Percentiles rank a stretch among this genome's conserved stretches.
Evolutionary conservation across 2,329 filamentous ascomycete genomes (phyloP).

Genomic region (Dothiorella sarmentorum): DNA sequence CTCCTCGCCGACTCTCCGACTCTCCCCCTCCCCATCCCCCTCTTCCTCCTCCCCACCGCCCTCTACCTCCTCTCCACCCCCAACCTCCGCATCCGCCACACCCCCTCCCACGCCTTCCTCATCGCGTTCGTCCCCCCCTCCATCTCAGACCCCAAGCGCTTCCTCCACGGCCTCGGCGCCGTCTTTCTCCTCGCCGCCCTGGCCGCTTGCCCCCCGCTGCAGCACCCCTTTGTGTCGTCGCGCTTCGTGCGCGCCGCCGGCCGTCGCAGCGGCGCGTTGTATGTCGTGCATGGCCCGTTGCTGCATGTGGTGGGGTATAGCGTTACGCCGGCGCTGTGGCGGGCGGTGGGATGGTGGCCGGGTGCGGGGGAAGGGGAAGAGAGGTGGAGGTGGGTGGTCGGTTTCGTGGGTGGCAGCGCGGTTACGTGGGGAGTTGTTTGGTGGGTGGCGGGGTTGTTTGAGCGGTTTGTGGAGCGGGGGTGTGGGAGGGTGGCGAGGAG

Average conservation of each 20-base stretch:
- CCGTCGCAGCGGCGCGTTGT: not conserved
- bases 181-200: not conserved
- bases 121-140: not conserved
- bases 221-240: not conserved
- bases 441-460: not conserved
- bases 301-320: not conserved
- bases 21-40: not conserved
- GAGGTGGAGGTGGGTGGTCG: not conserved
- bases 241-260: not conserved
- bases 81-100: constrained; percentile 2
- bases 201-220: not conserved
- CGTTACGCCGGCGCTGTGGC: not conserved
- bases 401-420: not conserved
- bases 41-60: not conserved
- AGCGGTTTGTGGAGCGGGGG: not conserved
- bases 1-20: constrained; percentile 2
- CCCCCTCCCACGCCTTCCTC: not conserved
- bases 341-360: not conserved
- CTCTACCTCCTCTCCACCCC: constrained; percentile 14
- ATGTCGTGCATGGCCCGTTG: constrained; percentile 2
- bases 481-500: not conserved
- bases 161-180: constrained; percentile 11
- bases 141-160: constrained; percentile 13
- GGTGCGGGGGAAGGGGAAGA: not conserved
- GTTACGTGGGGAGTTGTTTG: not conserved